Percentiles rank a stretch among this genome's conserved stretches.
These are phyloP conservation scores for Calonectria montana DNA, from an alignment of 2,329 filamentous ascomycete genomes.

Conservation along the genomic window DNA sequence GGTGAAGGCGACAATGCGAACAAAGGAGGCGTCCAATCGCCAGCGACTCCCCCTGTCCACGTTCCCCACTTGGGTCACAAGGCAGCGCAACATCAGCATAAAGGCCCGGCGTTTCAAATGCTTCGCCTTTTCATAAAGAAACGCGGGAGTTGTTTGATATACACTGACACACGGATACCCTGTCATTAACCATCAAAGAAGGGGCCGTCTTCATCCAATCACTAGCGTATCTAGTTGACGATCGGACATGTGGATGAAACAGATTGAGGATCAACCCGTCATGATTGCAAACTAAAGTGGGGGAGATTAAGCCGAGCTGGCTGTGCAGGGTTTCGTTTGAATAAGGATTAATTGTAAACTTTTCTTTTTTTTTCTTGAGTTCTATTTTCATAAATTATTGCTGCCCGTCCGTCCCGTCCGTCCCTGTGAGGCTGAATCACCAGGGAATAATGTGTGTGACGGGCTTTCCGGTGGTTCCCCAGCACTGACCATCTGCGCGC, in stretches of 20 bases:
- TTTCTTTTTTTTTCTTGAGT: not conserved
- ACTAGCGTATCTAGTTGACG: not conserved
- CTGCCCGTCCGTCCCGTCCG: not conserved
- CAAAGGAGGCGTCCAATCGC: conserved; percentile 4
- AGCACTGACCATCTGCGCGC: conserved; percentile 7
- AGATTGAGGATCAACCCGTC: not conserved
- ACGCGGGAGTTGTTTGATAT: not conserved
- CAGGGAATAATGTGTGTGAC: conserved; percentile 10
- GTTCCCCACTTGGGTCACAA: not conserved
- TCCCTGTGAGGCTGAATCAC: not conserved
- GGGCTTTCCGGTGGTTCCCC: conserved; percentile 8
- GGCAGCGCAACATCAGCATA: not conserved
- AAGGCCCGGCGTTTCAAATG: not conserved
- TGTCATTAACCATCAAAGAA: not conserved
- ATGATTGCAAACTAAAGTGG: not conserved
- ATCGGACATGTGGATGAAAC: not conserved
- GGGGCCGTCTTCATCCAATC: not conserved
- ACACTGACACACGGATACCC: not conserved
- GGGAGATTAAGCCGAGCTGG: not conserved
- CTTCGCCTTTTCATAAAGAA: not conserved
- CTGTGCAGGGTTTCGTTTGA: not conserved
- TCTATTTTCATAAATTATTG: not conserved
- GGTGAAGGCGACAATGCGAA: not conserved
- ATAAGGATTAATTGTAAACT: not conserved
- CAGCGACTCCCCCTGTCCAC: too few species aligned